These are phyloP conservation scores for Clausena lansium DNA, from an alignment of 345 rosid genomes.

Conservation along the genomic window DNA sequence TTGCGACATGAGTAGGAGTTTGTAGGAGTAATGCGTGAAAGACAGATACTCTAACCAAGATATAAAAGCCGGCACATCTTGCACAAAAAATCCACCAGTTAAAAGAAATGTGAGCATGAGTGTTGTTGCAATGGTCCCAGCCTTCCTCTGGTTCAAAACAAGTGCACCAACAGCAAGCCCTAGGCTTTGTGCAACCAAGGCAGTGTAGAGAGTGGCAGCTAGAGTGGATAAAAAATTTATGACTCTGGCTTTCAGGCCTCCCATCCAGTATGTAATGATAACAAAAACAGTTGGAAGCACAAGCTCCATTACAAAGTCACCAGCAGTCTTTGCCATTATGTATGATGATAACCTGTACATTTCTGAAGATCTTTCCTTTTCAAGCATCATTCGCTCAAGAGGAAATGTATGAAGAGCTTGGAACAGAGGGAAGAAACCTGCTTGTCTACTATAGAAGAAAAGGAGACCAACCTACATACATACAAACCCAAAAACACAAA, in stretches of 20 bases:
- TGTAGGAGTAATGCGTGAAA: slow-evolving; percentile 40
- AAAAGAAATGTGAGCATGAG: slow-evolving; percentile 43
- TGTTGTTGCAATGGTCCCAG: slow-evolving; percentile 41
- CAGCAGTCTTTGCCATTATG: slow-evolving; percentile 57
- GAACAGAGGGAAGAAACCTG: slow-evolving; percentile 71
- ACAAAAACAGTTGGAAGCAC: slow-evolving; percentile 57
- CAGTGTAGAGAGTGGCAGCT: slow-evolving; percentile 33
- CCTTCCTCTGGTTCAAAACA: slow-evolving; percentile 45
- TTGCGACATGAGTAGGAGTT: slow-evolving; percentile 49
- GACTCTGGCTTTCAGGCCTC: slow-evolving; percentile 48
- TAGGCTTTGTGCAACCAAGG: slow-evolving; percentile 54
- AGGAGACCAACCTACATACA: slow-evolving; percentile 63
- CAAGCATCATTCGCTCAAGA: slow-evolving; percentile 74
- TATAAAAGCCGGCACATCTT: slow-evolving; percentile 46
- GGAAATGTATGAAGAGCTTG: slow-evolving; percentile 88
- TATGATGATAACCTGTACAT: slow-evolving; percentile 61
- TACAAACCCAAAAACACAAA: not conserved
- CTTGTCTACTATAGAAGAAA: slow-evolving; percentile 65
- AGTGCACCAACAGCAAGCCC: slow-evolving; percentile 64
- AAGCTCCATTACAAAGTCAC: slow-evolving; percentile 81
- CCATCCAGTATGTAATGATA: slow-evolving; percentile 69
- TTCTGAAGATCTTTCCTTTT: slow-evolving; percentile 15
- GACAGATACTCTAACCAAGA: slow-evolving; percentile 52
- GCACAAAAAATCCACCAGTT: slow-evolving; percentile 50
- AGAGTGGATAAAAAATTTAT: slow-evolving; percentile 48